A percentile compares a stretch with the other conserved stretches of the same genome.
Conservation (phyloP, 805 yeast genomes). For the Cyberlindnera saturnus region DNA sequence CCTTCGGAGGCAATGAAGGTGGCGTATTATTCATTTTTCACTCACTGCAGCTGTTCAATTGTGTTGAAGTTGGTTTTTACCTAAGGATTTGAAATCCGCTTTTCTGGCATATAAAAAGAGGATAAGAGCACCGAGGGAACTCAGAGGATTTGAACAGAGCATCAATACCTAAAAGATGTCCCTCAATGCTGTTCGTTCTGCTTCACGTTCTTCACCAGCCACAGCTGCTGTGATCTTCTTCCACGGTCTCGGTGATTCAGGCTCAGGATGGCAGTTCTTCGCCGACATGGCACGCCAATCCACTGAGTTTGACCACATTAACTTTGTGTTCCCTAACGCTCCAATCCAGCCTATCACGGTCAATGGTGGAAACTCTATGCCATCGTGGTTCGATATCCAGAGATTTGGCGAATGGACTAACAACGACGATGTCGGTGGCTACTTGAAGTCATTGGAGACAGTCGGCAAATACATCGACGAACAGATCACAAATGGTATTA, state of each 20-base stretch:
- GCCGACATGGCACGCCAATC: conserved; percentile 52
- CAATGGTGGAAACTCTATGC: conserved; percentile 61
- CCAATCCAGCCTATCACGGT: conserved; percentile 65
- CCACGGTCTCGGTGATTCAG: conserved; percentile 92
- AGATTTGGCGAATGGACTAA: conserved; percentile 41
- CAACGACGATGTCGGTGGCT: conserved; percentile 48
- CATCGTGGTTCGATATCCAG: conserved; percentile 83
- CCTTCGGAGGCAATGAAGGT: conserved; percentile 16
- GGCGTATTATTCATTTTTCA: conserved; percentile 3
- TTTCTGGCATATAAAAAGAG: too few relatives aligned
- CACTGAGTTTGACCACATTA: conserved; percentile 45
- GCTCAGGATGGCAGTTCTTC: conserved; percentile 82
- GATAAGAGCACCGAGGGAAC: too few relatives aligned
- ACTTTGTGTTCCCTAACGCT: conserved; percentile 89
- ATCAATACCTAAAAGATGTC: conserved; percentile 4
- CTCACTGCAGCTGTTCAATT: background rate
- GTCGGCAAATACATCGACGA: conserved; percentile 44
- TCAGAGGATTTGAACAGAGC: too few relatives aligned
- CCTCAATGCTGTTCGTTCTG: conserved; percentile 26
- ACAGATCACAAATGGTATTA: conserved; percentile 45
- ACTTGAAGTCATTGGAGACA: conserved; percentile 39
- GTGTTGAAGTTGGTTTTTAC: too few relatives aligned
- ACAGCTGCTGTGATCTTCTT: conserved; percentile 67
- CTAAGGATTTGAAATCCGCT: too few relatives aligned
- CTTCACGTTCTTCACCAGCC: conserved; percentile 31